Evolutionary conservation across 805 yeast genomes (phyloP), one percentile per base, ranked within the genome.

Genomic region (Nakazawaea wyomingensis): DNA sequence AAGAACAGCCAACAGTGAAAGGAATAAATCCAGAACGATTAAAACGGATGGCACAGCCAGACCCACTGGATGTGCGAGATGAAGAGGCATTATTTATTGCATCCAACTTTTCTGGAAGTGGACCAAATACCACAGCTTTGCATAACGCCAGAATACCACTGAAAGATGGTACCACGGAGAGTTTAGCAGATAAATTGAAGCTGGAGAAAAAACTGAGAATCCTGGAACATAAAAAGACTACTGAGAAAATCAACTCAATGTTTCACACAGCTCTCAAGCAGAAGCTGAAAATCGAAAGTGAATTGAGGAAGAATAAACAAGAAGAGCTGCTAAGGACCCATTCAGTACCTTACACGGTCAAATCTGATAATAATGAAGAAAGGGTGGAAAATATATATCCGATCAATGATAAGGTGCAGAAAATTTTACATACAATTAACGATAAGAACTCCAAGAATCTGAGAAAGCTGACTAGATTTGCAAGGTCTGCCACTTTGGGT

Each of bases 81-180:
- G 33, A 30, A 17, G 18, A 30, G 17, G 35, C 35, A 10, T 17
- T 18, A 1, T 32, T 32, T 11, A 32, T 32, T 32, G 35, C 35
- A 16, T 32, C 35, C 11, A 16, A 32, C 18, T 32, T 32, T 18
- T 16, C 35, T 17, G 35, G 35, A 18, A 32, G 35, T 32, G 35
- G 35, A 8, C n/a, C 35, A 16, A 32, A 32, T 18, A 32, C 35
- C 9, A 10, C 20, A 5, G 11, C 35, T 16, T 30, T 30, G 33
- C 11, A n/a, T 4, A 30, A 30, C 17, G 10, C 33, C 8, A 30
- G 33, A 30, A 14, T 30, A n/a, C 4, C 33, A 13, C 11, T 5
- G 4, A 2, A 14, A 30, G 33, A 14, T 30, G 17, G 2, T 30
- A 17, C 17, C 14, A 9, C 17, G 4, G 4, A 9, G 8, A 1